Evolutionary conservation across 1,284 basidiomycete genomes (phyloP).

Genomic region (Wallemia hederae): DNA sequence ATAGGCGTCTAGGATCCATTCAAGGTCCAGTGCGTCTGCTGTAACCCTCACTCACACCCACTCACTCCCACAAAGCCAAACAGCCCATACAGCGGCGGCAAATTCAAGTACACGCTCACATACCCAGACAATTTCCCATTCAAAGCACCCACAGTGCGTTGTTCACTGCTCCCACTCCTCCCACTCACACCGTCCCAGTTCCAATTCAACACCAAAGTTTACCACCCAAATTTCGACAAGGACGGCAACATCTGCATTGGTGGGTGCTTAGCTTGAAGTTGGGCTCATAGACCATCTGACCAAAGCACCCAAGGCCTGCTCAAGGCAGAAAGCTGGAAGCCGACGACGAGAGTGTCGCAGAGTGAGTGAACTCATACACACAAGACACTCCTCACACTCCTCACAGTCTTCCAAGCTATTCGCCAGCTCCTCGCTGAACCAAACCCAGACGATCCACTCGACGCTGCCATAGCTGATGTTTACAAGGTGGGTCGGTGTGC

Average conservation of each 20-base stretch:
- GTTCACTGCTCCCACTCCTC: background rate
- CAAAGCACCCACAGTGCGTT: conserved; percentile 47
- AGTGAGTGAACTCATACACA: conserved; percentile 21
- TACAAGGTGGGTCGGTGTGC: background rate
- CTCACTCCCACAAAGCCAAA: conserved; percentile 23
- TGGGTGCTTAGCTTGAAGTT: conserved; percentile 1
- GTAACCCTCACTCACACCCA: background rate
- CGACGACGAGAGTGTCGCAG: conserved; percentile 41
- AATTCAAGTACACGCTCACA: conserved; percentile 39
- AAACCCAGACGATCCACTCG: conserved; percentile 65
- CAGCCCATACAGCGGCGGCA: conserved; percentile 59
- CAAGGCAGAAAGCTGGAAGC: conserved; percentile 41
- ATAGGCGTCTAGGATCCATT: background rate
- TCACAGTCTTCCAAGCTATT: conserved; percentile 39
- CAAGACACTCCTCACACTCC: conserved; percentile 1
- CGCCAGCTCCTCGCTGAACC: conserved; percentile 66
- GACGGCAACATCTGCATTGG: conserved; percentile 53
- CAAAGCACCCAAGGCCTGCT: conserved; percentile 24
- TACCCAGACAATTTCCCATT: conserved; percentile 59
- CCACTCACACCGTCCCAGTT: conserved; percentile 24
- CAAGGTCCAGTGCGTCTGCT: background rate
- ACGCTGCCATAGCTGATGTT: conserved; percentile 13
- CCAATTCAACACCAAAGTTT: conserved; percentile 57
- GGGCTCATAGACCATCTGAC: conserved; percentile 1
- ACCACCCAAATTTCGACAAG: conserved; percentile 76